Evolutionary conservation across 202 grass and related monocot genomes (phyloP).

Genomic region (Panicum virgatum): DNA sequence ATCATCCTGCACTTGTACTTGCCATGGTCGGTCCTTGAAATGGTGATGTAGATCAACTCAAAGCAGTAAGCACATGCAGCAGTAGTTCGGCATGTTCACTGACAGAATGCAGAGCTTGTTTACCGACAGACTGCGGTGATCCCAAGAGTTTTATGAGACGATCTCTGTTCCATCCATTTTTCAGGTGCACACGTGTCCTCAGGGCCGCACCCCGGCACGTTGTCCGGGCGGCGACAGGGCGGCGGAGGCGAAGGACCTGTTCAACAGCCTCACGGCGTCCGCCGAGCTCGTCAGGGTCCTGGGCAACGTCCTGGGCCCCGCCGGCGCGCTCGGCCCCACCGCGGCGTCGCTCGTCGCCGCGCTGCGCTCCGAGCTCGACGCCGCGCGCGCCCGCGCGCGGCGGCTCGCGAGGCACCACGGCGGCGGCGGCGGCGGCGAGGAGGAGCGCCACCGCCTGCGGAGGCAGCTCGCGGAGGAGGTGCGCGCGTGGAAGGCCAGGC

Average conservation of each 20-base stretch:
- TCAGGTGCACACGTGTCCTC: slow-evolving; percentile 45
- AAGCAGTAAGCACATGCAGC: background rate
- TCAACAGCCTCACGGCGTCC: slow-evolving; percentile 54
- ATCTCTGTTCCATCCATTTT: slow-evolving; percentile 4
- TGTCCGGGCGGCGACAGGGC: background rate
- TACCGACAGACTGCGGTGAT: background rate
- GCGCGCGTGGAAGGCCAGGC: slow-evolving; percentile 50
- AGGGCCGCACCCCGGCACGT: slow-evolving; percentile 14
- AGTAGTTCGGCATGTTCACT: background rate
- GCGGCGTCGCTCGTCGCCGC: slow-evolving; percentile 56
- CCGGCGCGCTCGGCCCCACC: slow-evolving; percentile 47
- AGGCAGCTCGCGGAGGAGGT: slow-evolving; percentile 40
- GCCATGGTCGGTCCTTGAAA: background rate
- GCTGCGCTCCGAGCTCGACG: slow-evolving; percentile 59
- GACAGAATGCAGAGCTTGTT: background rate
- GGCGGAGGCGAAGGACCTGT: slow-evolving; percentile 50
- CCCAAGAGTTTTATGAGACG: background rate
- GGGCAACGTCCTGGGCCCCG: slow-evolving; percentile 35
- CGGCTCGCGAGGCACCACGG: slow-evolving; percentile 41
- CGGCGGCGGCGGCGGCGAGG: background rate
- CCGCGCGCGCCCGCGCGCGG: slow-evolving; percentile 32
- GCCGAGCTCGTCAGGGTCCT: slow-evolving; percentile 69
- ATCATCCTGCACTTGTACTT: background rate
- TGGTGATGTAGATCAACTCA: background rate
- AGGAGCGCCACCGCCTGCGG: background rate